Evolutionary conservation across 176 grass and related monocot species (phyloP).

Genomic region (Rhynchospora tenuis): DNA sequence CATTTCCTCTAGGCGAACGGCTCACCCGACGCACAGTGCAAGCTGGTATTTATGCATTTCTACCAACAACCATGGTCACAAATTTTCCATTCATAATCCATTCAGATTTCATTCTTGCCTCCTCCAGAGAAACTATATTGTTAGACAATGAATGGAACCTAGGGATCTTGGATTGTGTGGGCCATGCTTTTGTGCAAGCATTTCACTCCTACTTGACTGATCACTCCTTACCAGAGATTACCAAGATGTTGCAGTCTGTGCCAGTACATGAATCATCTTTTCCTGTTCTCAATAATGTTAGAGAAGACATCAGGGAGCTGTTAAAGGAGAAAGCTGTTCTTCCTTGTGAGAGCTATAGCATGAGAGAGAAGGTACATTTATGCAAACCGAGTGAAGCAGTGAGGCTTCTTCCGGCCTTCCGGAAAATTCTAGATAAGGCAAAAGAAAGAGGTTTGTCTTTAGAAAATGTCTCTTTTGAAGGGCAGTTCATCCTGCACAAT

Average conservation of each 20-base stretch:
- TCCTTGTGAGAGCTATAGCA: conserved; percentile 28
- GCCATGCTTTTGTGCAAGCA: conserved; percentile 41
- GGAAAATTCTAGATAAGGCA: conserved; percentile 32
- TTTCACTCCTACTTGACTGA: conserved; percentile 25
- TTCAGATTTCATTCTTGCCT: conserved; percentile 44
- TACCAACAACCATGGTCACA: conserved; percentile 50
- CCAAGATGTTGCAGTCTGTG: conserved; percentile 45
- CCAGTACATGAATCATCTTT: conserved; percentile 25
- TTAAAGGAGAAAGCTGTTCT: conserved; percentile 22
- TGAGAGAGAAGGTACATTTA: conserved; percentile 14
- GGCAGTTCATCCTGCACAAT: conserved; percentile 34
- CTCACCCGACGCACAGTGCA: conserved; percentile 16
- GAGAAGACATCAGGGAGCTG: conserved; percentile 30
- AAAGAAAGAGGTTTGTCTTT: conserved; percentile 20
- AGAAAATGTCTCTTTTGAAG: conserved; percentile 32
- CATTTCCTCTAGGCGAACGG: conserved; percentile 39
- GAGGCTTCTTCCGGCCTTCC: conserved; percentile 23
- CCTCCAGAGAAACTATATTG: conserved; percentile 44
- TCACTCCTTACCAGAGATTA: conserved; percentile 19
- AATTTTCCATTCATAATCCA: conserved; percentile 54
- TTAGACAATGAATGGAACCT: conserved; percentile 40
- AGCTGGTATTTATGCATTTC: conserved; percentile 45
- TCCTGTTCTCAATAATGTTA: conserved; percentile 24
- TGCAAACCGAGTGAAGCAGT: conserved; percentile 31
- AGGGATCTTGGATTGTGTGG: conserved; percentile 38